Percentiles rank a stretch among this genome's conserved stretches.
Conservation (phyloP, 2,329 filamentous ascomycete genomes). For the Nothophoma quercina region DNA sequence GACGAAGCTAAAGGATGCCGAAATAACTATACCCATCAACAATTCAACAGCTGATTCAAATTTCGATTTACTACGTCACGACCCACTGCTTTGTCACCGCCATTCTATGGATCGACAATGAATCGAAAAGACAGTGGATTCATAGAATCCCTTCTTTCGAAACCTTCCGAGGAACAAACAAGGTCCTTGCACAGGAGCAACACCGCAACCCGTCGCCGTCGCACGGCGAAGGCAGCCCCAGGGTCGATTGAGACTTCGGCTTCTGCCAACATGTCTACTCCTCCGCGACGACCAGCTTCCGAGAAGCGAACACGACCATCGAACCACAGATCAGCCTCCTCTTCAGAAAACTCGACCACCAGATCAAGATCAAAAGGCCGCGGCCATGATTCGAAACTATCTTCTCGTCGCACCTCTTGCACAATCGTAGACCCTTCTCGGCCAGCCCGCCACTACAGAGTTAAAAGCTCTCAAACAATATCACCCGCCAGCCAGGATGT, state of each 20-base stretch:
- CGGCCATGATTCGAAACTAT: conserved; percentile 42
- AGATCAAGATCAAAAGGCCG: conserved; percentile 36
- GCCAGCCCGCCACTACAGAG: conserved; percentile 45
- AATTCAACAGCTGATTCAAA: conserved; percentile 22
- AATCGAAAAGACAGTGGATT: conserved; percentile 46
- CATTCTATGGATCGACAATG: conserved; percentile 40
- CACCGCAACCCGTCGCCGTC: conserved; percentile 30
- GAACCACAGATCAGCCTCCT: conserved; percentile 40
- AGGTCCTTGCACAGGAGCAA: conserved; percentile 32
- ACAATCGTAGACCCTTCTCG: conserved; percentile 45
- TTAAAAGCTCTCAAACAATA: conserved; percentile 42
- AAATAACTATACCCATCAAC: conserved; percentile 31
- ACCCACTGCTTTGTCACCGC: conserved; percentile 19
- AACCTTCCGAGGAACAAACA: conserved; percentile 25
- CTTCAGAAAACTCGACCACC: conserved; percentile 37
- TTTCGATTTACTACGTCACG: conserved; percentile 26
- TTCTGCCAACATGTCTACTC: conserved; percentile 6
- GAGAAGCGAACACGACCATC: conserved; percentile 34
- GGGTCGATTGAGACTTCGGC: conserved; percentile 1
- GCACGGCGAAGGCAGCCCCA: conserved; percentile 23
- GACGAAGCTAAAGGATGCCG: conserved; percentile 34
- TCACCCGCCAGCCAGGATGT: conserved; percentile 41
- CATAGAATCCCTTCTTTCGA: conserved; percentile 32
- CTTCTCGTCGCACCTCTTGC: conserved; percentile 45
- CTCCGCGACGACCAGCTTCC: conserved; percentile 29